These are phyloP conservation scores for Suillus bovinus DNA, from an alignment of 768 basidiomycete species.

Conservation along the genomic window DNA sequence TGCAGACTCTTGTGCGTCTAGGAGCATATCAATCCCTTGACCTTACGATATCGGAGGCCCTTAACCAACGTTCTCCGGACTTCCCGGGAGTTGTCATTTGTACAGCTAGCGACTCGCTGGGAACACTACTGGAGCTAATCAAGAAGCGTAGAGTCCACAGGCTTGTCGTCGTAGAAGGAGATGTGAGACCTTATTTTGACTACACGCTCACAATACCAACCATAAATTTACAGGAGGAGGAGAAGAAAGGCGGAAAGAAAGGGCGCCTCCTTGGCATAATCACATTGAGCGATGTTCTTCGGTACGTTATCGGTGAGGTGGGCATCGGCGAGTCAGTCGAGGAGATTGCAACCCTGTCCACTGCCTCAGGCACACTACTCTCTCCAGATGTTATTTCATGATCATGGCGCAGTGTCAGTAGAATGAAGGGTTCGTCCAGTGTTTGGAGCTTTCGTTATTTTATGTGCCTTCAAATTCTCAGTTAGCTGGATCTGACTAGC, in stretches of 20 bases:
- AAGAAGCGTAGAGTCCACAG: slow-evolving; percentile 94
- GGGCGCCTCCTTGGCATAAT: slow-evolving; percentile 85
- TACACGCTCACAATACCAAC: not conserved
- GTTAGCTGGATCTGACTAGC: slow-evolving; percentile 9
- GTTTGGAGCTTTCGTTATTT: not conserved
- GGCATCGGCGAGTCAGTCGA: slow-evolving; percentile 47
- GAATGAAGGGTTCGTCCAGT: not conserved
- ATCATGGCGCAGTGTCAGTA: slow-evolving; percentile 8
- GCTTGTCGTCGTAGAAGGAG: slow-evolving; percentile 92
- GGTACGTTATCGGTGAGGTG: slow-evolving; percentile 75
- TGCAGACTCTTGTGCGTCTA: slow-evolving; percentile 87
- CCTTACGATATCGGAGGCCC: slow-evolving; percentile 88
- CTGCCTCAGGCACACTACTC: slow-evolving; percentile 15
- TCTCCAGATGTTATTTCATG: slow-evolving; percentile 20
- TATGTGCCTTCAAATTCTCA: not conserved
- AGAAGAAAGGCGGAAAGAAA: slow-evolving; percentile 75
- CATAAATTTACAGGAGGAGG: slow-evolving; percentile 63
- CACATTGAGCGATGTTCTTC: slow-evolving; percentile 85
- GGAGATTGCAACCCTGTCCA: slow-evolving; percentile 18
- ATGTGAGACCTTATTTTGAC: slow-evolving; percentile 44
- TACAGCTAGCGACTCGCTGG: slow-evolving; percentile 88
- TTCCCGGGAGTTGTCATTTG: slow-evolving; percentile 98
- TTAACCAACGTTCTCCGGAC: slow-evolving; percentile 89
- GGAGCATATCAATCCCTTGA: slow-evolving; percentile 97
- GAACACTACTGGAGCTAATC: slow-evolving; percentile 86